Evolutionary conservation across 495 filamentous ascomycete species (phyloP).

Genomic region (Podospora comata): DNA sequence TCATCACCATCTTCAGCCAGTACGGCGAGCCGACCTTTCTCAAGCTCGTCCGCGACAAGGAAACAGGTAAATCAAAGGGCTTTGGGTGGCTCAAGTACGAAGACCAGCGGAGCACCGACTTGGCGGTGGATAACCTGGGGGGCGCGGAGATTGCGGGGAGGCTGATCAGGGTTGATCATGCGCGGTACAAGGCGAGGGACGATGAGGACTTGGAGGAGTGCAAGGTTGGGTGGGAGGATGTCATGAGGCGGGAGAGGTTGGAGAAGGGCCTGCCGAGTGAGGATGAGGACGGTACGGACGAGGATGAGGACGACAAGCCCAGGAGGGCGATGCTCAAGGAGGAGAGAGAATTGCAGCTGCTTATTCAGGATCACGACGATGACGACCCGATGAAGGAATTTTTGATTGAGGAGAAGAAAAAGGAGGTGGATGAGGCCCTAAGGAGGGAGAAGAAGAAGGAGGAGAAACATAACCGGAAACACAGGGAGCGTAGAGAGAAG

Average conservation of each 20-base stretch:
- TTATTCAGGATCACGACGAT: slow-evolving; percentile 81
- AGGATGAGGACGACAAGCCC: slow-evolving; percentile 36
- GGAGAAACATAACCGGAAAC: slow-evolving; percentile 37
- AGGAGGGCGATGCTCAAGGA: slow-evolving; percentile 49
- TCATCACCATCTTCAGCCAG: slow-evolving; percentile 96
- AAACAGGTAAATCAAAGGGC: slow-evolving; percentile 88
- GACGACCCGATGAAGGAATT: slow-evolving; percentile 97
- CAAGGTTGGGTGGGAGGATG: slow-evolving; percentile 46
- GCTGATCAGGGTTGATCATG: slow-evolving; percentile 84
- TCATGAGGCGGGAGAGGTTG: slow-evolving; percentile 39
- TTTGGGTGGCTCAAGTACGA: slow-evolving; percentile 98
- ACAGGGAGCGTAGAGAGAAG: slow-evolving; percentile 32
- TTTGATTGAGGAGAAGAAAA: slow-evolving; percentile 81
- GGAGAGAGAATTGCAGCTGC: slow-evolving; percentile 70
- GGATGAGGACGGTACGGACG: slow-evolving; percentile 37
- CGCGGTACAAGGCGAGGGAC: slow-evolving; percentile 82
- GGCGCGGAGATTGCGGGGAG: slow-evolving; percentile 80
- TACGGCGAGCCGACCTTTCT: slow-evolving; percentile 91
- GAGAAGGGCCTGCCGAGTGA: slow-evolving; percentile 39
- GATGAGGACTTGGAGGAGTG: slow-evolving; percentile 72
- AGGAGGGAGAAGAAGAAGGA: slow-evolving; percentile 46
- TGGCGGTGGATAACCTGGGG: slow-evolving; percentile 93
- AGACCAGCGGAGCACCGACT: slow-evolving; percentile 91
- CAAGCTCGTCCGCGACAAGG: slow-evolving; percentile 88
- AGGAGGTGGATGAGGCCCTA: slow-evolving; percentile 72